Percentiles rank a stretch among this genome's conserved stretches.
Conservation (phyloP, 768 basidiomycete species). For the Boletus tylopilopsis region DNA sequence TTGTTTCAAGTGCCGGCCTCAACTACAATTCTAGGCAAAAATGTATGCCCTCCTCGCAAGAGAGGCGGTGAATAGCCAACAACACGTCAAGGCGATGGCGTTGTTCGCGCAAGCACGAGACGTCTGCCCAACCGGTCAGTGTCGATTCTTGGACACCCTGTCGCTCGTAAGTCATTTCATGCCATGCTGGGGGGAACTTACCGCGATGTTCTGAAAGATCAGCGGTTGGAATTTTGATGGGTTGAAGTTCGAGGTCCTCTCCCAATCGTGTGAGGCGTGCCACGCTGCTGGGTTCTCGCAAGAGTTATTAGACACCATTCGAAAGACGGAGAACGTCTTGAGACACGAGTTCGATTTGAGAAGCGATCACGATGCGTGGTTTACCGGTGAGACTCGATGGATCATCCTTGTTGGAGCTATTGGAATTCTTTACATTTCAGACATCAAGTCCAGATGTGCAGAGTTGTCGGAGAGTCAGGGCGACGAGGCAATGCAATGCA, state of each 20-base stretch:
- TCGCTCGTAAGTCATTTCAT: slow-evolving; percentile 13
- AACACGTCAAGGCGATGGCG: neutral
- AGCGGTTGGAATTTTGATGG: slow-evolving; percentile 16
- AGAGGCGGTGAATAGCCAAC: slow-evolving; percentile 1
- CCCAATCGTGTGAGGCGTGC: slow-evolving; percentile 9
- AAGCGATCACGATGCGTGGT: slow-evolving; percentile 5
- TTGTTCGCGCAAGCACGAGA: slow-evolving; percentile 7
- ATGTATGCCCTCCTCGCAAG: slow-evolving; percentile 11
- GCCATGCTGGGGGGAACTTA: neutral
- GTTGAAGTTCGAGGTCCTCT: slow-evolving; percentile 7
- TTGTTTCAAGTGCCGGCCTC: neutral
- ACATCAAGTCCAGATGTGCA: slow-evolving; percentile 6
- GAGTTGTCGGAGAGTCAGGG: slow-evolving; percentile 4
- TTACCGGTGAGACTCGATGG: slow-evolving; percentile 5
- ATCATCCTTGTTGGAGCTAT: neutral
- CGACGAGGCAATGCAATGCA: slow-evolving; percentile 3
- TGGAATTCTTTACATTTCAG: neutral
- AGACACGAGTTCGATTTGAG: slow-evolving; percentile 6
- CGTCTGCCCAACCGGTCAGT: slow-evolving; percentile 9
- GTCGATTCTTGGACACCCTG: slow-evolving; percentile 6
- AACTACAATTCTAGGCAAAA: slow-evolving; percentile 8
- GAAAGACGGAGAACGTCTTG: slow-evolving; percentile 4
- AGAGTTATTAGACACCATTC: neutral
- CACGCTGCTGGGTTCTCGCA: neutral
- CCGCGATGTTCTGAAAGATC: slow-evolving; percentile 1